Conservation (phyloP, 129 eudicot species). For the Lactuca saligna region DNA sequence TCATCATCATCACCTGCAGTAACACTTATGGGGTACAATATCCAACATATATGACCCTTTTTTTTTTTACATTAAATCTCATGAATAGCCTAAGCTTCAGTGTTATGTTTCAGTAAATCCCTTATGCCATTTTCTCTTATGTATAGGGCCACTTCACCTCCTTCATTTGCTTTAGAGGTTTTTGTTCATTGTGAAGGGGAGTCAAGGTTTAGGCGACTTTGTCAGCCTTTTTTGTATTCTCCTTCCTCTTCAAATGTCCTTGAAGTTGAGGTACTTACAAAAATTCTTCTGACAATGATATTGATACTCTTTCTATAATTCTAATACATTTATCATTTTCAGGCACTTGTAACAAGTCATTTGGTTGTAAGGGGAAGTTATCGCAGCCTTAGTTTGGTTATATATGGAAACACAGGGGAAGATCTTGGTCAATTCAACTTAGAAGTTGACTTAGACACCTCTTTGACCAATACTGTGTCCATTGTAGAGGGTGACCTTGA, state of each 20-base stretch:
- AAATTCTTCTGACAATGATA: background rate
- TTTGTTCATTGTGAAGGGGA: slow-evolving; percentile 97
- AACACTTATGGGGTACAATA: slow-evolving; percentile 76
- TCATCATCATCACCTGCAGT: slow-evolving; percentile 75
- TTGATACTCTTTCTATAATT: background rate
- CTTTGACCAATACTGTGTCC: slow-evolving; percentile 74
- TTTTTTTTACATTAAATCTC: background rate
- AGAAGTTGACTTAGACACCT: slow-evolving; percentile 83
- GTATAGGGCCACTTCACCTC: slow-evolving; percentile 91
- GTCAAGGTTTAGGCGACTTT: slow-evolving; percentile 86
- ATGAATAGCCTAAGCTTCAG: slow-evolving; percentile 3
- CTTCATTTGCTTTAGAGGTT: slow-evolving; percentile 97
- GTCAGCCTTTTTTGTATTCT: slow-evolving; percentile 93
- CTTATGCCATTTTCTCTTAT: slow-evolving; percentile 11
- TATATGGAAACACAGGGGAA: slow-evolving; percentile 92
- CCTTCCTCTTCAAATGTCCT: slow-evolving; percentile 94
- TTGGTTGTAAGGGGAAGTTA: slow-evolving; percentile 94
- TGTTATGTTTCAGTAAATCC: slow-evolving; percentile 20
- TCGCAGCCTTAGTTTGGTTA: slow-evolving; percentile 93
- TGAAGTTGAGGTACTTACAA: slow-evolving; percentile 82
- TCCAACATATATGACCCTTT: background rate
- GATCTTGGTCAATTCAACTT: slow-evolving; percentile 92
- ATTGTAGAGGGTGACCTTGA: slow-evolving; percentile 84
- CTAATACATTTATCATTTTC: slow-evolving; percentile 23
- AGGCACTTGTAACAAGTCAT: slow-evolving; percentile 93